These are phyloP conservation scores for Serendipita sp. DNA, from an alignment of 768 basidiomycete species.

Conservation along the genomic window DNA sequence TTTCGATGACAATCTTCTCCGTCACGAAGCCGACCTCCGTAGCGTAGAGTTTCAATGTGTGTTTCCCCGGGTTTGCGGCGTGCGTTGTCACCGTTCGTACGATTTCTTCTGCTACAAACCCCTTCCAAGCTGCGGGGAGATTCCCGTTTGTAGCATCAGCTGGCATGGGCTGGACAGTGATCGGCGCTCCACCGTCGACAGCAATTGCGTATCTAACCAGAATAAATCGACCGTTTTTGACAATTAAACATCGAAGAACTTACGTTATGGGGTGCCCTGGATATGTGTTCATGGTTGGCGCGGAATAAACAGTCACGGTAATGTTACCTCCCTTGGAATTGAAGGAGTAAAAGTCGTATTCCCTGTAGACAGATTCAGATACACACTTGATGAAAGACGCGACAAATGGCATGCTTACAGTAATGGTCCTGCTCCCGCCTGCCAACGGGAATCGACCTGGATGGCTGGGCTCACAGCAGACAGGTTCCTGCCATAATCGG, in stretches of 20 bases:
- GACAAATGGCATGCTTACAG: conserved; percentile 24
- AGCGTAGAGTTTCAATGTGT: conserved; percentile 39
- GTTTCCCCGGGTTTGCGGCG: conserved; percentile 32
- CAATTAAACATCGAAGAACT: background rate
- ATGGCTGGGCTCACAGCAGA: conserved; percentile 47
- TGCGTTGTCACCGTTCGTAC: conserved; percentile 25
- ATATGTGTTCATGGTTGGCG: conserved; percentile 38
- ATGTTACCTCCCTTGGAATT: conserved; percentile 28
- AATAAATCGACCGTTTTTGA: conserved; percentile 10
- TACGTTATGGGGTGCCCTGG: conserved; percentile 21
- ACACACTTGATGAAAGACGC: background rate
- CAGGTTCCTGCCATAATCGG: conserved; percentile 41
- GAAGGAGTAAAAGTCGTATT: conserved; percentile 53
- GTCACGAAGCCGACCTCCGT: conserved; percentile 44
- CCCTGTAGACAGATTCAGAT: conserved; percentile 19
- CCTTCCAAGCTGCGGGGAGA: conserved; percentile 35
- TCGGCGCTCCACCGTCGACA: conserved; percentile 27
- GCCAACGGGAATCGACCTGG: conserved; percentile 31
- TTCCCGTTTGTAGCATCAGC: conserved; percentile 29
- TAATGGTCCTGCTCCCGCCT: conserved; percentile 44
- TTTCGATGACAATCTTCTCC: conserved; percentile 43
- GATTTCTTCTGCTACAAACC: conserved; percentile 39
- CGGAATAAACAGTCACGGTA: conserved; percentile 31
- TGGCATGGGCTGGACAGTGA: conserved; percentile 11
- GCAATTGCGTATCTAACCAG: conserved; percentile 37